Evolutionary conservation across 2,329 filamentous ascomycete genomes (phyloP), one percentile per base, ranked within the genome.

Genomic region (Orbilia ellipsospora): DNA sequence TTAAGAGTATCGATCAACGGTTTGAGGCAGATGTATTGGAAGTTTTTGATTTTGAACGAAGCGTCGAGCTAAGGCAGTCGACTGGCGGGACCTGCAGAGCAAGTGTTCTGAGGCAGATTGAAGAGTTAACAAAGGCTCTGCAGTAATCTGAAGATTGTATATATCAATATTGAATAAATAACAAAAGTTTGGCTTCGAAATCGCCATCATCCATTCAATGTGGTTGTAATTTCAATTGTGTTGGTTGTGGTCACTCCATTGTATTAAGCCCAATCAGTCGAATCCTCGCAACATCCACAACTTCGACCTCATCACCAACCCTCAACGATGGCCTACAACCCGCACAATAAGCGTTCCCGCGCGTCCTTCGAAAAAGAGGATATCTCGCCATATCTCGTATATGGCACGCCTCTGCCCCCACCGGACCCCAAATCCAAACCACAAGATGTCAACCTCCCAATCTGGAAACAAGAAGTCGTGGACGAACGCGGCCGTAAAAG

Each of bases 401-500:
- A 91, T 81, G 95, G 95, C 81, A 97, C 93, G 1, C 90, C 94
- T 7, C 86, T 99, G 15, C 93, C 93, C 0, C 88, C 92, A 2
- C 84, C 89, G 74, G 92, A 96, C 80, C 86, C 90, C 57, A 88
- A 92, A 18, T 86, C 88, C 44, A 90, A 93, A 80, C 94, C 98
- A 82, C 92, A 97, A 84, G 94, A 94, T 77, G 93, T 92, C 48
- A 98, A 94, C 81, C 51, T 97, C 15, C 95, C 95, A 0, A 84
- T 97, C n/a, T 98, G 95, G 93, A 97, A 98, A 84, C 95, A 99
- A 85, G 94, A 97, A 81, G 94, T 96, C 81, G 92, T 91, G 73
- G 95, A 99, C 83, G 95, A 97, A 81, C 90, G 90, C 78, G 95
- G 95, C 15, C 87, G 94, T 79, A 94, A 96, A 83, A 89, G 95